Conservation (phyloP, 176 grass and related monocot species). For the Carex parvula region DNA sequence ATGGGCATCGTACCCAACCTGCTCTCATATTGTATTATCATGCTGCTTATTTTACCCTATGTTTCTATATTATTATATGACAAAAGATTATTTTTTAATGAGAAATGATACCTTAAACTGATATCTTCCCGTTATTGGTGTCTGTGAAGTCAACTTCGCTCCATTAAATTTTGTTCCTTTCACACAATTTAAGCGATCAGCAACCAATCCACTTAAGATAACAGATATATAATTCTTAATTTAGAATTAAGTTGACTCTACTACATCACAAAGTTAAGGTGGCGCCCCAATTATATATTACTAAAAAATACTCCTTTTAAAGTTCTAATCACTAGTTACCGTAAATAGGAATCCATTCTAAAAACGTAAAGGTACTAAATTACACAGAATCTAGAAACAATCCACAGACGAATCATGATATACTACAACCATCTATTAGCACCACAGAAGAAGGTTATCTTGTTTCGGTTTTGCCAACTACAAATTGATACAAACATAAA, state of each 20-base stretch:
- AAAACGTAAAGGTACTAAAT: neutral
- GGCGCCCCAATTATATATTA: too few relatives aligned
- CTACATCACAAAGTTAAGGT: neutral
- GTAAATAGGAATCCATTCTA: neutral
- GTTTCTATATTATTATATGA: neutral
- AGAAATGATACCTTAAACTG: neutral
- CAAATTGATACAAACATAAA: slow-evolving; percentile 17
- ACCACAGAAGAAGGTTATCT: neutral
- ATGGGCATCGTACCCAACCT: too few relatives aligned
- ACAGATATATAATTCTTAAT: neutral
- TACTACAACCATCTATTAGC: neutral
- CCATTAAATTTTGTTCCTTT: neutral
- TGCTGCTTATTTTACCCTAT: too few relatives aligned
- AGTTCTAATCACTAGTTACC: neutral
- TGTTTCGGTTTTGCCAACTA: neutral
- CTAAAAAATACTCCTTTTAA: neutral
- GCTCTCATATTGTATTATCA: too few relatives aligned
- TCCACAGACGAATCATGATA: neutral
- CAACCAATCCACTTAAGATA: neutral
- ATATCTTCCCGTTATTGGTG: neutral
- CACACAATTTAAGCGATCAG: neutral
- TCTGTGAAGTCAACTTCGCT: neutral
- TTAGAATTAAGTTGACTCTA: neutral
- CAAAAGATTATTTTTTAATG: neutral
- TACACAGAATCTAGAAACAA: neutral